A percentile compares a stretch with the other conserved stretches of the same genome.
phyloP scores from a whole-genome alignment of 2,329 filamentous ascomycete genomes.

The Aspergillus bombycis region DNA sequence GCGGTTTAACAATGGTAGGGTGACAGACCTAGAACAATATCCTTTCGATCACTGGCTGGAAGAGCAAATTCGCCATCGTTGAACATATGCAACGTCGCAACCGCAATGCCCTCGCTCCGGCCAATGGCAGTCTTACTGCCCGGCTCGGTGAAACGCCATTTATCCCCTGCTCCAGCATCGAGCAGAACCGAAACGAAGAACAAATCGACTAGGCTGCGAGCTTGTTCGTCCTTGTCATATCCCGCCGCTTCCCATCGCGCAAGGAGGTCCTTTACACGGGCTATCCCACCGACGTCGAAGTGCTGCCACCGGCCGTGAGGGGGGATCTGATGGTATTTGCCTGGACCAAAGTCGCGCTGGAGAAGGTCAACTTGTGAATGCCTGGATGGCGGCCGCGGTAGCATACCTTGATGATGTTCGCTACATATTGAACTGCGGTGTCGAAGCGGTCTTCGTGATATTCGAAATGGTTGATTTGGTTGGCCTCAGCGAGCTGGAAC shows the following conservation, averaged over 20 bases:
- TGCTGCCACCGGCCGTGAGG: slow-evolving; percentile 66
- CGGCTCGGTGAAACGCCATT: slow-evolving; percentile 52
- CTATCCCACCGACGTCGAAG: slow-evolving; percentile 60
- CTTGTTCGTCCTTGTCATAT: slow-evolving; percentile 51
- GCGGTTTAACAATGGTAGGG: not conserved
- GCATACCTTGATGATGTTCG: slow-evolving; percentile 47
- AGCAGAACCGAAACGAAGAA: slow-evolving; percentile 65
- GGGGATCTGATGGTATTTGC: slow-evolving; percentile 53
- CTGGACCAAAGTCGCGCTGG: slow-evolving; percentile 56
- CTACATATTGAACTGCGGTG: slow-evolving; percentile 48
- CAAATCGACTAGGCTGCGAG: slow-evolving; percentile 61
- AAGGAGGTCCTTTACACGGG: slow-evolving; percentile 52
- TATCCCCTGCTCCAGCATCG: slow-evolving; percentile 58
- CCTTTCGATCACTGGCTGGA: not conserved
- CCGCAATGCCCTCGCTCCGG: slow-evolving; percentile 56
- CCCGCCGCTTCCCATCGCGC: slow-evolving; percentile 49
- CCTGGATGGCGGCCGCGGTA: not conserved
- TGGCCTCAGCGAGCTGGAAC: slow-evolving; percentile 41
- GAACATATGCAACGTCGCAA: slow-evolving; percentile 57
- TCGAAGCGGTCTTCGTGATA: slow-evolving; percentile 44
- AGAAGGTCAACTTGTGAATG: not conserved
- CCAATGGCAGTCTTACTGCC: slow-evolving; percentile 33
- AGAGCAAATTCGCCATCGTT: slow-evolving; percentile 43
- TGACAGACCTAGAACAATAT: slow-evolving; percentile 13
- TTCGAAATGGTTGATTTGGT: slow-evolving; percentile 48